Base-by-base conservation (phyloP, 2,329 filamentous ascomycete genomes). In the Penicillium sp. region DNA sequence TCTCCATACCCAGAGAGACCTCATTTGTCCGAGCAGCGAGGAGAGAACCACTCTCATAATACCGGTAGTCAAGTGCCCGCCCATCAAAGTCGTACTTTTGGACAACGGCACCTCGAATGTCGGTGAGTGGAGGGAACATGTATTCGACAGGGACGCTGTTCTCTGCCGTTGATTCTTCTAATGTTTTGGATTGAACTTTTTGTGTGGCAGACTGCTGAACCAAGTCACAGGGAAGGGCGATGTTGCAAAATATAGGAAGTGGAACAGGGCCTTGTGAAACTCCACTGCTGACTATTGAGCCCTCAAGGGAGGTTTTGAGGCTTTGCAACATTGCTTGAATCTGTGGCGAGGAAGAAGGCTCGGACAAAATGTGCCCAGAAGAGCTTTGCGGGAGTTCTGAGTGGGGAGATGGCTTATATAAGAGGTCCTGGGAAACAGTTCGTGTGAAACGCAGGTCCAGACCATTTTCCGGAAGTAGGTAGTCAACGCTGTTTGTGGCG, bases 361-460 rank as follows among this genome's bases (percentile, higher is more conserved):
- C 35, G 5, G 49, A 36, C 4, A 66, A 59, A n/a, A 73, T 41
- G 17, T 75, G 61, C 6, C 59, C 65, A 43, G 67, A 65, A n/a
- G 69, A 47, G n/a, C 57, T 69, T 45, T 68, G 68, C 2, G 68
- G 71, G 50, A 75, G 9, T 12, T 51, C 40, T 30, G 44, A 38
- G 30, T 55, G 33, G 37, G 53, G 5, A 22, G 41, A 31, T 6
- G 47, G 28, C 4, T 53, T 56, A 4, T 51, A 35, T 7, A 69
- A 60, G 28, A 75, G 50, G 17, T 75, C 65, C 6, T 61, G 66
- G 44, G 68, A 66, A 19, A 72, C 45, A 16, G 61, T 70, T 38
- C 68, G 69, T 2, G 69, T 73, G 50, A 77, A 76, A 14, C 73
- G 74, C 38, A 77, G 63, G 54, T 77, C 74, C 31, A 73, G 53